These are phyloP conservation scores for Fomes fomentarius DNA, from an alignment of 1,284 basidiomycete genomes.

Conservation along the genomic window DNA sequence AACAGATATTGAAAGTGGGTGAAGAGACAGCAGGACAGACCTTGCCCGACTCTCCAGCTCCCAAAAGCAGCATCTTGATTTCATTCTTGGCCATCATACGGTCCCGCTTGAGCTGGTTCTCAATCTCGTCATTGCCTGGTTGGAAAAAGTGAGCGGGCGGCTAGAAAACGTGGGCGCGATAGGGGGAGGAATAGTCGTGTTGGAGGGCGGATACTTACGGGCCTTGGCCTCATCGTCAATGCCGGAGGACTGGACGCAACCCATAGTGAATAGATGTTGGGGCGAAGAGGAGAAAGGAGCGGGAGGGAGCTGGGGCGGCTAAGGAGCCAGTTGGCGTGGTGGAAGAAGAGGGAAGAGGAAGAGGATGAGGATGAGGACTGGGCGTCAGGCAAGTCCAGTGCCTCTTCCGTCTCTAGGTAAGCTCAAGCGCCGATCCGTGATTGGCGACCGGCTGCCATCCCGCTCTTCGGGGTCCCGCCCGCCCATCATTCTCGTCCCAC, in stretches of 20 bases:
- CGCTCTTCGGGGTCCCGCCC: not conserved
- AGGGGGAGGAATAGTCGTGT: not conserved
- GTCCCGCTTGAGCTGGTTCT: conserved; percentile 93
- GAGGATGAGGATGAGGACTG: conserved; percentile 5
- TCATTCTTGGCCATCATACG: conserved; percentile 92
- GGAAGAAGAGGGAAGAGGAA: conserved; percentile 15
- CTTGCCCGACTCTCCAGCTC: conserved; percentile 94
- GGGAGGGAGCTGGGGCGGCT: conserved; percentile 21
- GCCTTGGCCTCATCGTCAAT: conserved; percentile 82
- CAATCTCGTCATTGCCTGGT: conserved; percentile 92
- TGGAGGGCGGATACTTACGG: conserved; percentile 55
- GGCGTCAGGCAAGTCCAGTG: not conserved
- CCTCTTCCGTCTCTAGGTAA: too few species aligned
- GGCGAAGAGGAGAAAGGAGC: conserved; percentile 23
- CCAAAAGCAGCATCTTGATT: conserved; percentile 91
- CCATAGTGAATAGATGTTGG: conserved; percentile 49
- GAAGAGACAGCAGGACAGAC: conserved; percentile 39
- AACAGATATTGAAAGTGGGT: not conserved
- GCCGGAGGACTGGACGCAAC: conserved; percentile 73
- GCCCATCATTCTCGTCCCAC: not conserved
- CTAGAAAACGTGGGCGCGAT: not conserved
- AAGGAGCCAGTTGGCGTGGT: conserved; percentile 15
- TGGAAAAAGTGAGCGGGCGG: conserved; percentile 8
- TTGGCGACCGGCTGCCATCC: not conserved
- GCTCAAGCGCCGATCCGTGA: too few species aligned